Evolutionary conservation across 2,329 filamentous ascomycete species (phyloP).

Genomic region (Sclerotiophoma versabilis): DNA sequence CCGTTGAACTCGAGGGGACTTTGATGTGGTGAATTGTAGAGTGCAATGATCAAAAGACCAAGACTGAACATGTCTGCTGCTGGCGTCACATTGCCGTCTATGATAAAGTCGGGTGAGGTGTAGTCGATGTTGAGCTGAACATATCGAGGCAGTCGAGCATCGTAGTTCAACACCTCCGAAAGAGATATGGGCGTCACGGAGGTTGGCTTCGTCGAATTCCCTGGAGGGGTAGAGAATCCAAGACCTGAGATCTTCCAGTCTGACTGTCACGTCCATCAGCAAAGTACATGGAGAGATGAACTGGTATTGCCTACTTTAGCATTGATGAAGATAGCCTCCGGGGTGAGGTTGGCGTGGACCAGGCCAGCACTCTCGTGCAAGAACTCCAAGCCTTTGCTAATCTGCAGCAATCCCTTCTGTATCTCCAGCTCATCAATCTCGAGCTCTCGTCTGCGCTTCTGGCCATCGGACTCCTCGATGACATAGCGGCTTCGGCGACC

Average conservation of each 20-base stretch:
- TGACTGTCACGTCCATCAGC: slow-evolving; percentile 63
- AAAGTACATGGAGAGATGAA: slow-evolving; percentile 13
- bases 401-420: slow-evolving; percentile 91
- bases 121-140: slow-evolving; percentile 94
- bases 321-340: slow-evolving; percentile 92
- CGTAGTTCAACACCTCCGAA: slow-evolving; percentile 83
- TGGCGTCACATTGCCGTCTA: slow-evolving; percentile 85
- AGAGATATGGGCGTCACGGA: slow-evolving; percentile 82
- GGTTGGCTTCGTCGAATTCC: slow-evolving; percentile 75
- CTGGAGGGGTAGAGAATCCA: slow-evolving; percentile 82
- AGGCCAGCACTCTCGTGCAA: slow-evolving; percentile 93
- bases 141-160: slow-evolving; percentile 78
- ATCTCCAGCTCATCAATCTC: slow-evolving; percentile 98
- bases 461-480: slow-evolving; percentile 78
- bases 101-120: slow-evolving; percentile 90
- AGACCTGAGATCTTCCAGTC: slow-evolving; percentile 99
- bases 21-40: slow-evolving; percentile 92
- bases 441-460: slow-evolving; percentile 74
- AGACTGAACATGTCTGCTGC: slow-evolving; percentile 94
- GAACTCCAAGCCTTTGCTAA: slow-evolving; percentile 94
- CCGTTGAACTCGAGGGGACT: slow-evolving; percentile 85
- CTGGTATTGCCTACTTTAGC: slow-evolving; percentile 70
- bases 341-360: slow-evolving; percentile 92
- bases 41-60: slow-evolving; percentile 82
- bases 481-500: slow-evolving; percentile 80